Evolutionary conservation across 192 early-diverging fungal genomes (phyloP).

Genomic region (Mortierella hygrophila): DNA sequence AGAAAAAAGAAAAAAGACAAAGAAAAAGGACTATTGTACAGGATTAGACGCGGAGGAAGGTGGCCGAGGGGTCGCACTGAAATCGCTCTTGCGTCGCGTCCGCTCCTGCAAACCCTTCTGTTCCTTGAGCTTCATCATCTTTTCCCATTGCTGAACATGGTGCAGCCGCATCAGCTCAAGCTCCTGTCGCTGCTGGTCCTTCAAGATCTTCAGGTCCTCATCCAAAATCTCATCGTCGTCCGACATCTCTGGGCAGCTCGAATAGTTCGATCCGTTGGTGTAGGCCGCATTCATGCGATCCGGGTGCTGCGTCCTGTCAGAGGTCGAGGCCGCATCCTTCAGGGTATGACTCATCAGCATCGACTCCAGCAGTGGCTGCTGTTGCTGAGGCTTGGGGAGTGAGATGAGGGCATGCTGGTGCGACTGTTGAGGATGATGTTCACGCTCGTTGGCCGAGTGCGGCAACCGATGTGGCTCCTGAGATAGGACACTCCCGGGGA

Average conservation of each 20-base stretch:
- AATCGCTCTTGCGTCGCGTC: slow-evolving; percentile 42
- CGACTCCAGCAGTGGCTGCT: background rate
- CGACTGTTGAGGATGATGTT: slow-evolving; percentile 11
- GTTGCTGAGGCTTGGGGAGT: slow-evolving; percentile 6
- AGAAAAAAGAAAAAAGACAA: background rate
- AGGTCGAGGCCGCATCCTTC: slow-evolving; percentile 27
- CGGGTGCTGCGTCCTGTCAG: slow-evolving; percentile 4
- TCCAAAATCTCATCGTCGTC: slow-evolving; percentile 50
- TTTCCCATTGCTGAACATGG: slow-evolving; percentile 49
- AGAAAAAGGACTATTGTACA: background rate
- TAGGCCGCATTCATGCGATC: slow-evolving; percentile 13
- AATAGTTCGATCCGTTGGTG: slow-evolving; percentile 50
- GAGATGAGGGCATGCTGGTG: slow-evolving; percentile 9
- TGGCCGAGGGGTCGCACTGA: slow-evolving; percentile 11
- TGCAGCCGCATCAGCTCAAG: slow-evolving; percentile 45
- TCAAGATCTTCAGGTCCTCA: slow-evolving; percentile 43
- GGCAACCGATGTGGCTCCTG: slow-evolving; percentile 12
- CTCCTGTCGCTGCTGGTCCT: slow-evolving; percentile 41
- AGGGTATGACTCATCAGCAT: slow-evolving; percentile 25
- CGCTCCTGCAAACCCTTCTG: slow-evolving; percentile 36
- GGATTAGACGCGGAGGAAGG: background rate
- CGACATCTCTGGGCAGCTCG: slow-evolving; percentile 47
- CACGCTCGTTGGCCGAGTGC: slow-evolving; percentile 8
- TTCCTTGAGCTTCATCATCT: slow-evolving; percentile 54
- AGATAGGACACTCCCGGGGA: background rate